Evolutionary conservation across 1,284 basidiomycete genomes (phyloP).

Genomic region (Prillingera fragicola): DNA sequence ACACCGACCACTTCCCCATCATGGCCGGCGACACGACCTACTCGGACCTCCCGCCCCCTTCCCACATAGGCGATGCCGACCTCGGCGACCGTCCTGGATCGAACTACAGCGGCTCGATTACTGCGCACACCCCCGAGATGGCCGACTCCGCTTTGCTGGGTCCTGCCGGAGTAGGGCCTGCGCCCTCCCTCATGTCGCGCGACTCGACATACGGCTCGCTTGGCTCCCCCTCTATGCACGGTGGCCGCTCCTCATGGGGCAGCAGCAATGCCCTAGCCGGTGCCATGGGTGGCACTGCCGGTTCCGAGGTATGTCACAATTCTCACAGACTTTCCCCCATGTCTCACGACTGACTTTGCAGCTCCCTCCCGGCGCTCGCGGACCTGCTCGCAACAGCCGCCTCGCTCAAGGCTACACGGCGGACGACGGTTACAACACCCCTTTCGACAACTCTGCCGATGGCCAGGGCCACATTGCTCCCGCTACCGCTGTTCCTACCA

Average conservation of each 20-base stretch:
- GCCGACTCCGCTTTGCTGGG: slow-evolving; percentile 6
- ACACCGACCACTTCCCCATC: slow-evolving; percentile 1
- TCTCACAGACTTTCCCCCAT: neutral
- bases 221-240: slow-evolving; percentile 9
- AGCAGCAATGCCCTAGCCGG: slow-evolving; percentile 22
- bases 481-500: slow-evolving; percentile 15
- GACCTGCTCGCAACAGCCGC: neutral
- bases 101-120: slow-evolving; percentile 1
- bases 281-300: slow-evolving; percentile 20
- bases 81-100: neutral
- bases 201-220: slow-evolving; percentile 34
- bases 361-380: neutral
- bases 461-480: slow-evolving; percentile 36
- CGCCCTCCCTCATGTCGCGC: slow-evolving; percentile 38
- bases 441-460: slow-evolving; percentile 28
- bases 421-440: slow-evolving; percentile 20
- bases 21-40: slow-evolving; percentile 9
- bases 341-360: neutral
- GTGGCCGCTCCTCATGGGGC: slow-evolving; percentile 13
- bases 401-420: slow-evolving; percentile 30
- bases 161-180: slow-evolving; percentile 5
- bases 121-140: slow-evolving; percentile 4
- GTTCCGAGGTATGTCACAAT: slow-evolving; percentile 23
- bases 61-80: neutral
- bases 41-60: slow-evolving; percentile 1